phyloP scores from a whole-genome alignment of 1,284 basidiomycete species.

The Sanghuangporus baumii region DNA sequence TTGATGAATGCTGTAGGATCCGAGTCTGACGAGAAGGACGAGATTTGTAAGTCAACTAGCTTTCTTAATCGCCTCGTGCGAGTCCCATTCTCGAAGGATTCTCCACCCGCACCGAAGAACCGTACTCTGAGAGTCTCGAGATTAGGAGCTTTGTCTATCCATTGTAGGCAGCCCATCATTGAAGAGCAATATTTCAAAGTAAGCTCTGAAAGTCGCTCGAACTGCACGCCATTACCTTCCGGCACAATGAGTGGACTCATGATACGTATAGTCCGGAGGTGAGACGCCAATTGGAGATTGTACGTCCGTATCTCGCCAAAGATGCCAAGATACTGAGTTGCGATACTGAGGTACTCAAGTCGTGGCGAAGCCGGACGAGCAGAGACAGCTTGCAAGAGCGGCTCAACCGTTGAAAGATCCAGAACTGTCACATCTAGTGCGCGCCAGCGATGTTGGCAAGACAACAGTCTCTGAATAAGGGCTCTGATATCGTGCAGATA shows the following conservation, averaged over 20 bases:
- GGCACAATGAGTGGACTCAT: slow-evolving; percentile 8
- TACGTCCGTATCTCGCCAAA: slow-evolving; percentile 6
- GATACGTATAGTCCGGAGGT: slow-evolving; percentile 4
- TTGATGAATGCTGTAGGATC: slow-evolving; percentile 7
- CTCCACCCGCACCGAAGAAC: neutral
- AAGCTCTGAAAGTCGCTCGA: slow-evolving; percentile 3
- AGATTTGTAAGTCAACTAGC: neutral
- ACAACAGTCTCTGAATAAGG: slow-evolving; percentile 1
- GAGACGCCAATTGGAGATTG: slow-evolving; percentile 4
- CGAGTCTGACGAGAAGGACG: slow-evolving; percentile 4
- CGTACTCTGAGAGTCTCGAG: slow-evolving; percentile 8
- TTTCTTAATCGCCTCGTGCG: neutral
- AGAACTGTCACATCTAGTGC: slow-evolving; percentile 3
- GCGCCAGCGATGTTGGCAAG: slow-evolving; percentile 6
- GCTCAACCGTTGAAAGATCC: neutral
- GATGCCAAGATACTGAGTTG: slow-evolving; percentile 6
- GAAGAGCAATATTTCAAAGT: slow-evolving; percentile 8
- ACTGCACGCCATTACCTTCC: neutral
- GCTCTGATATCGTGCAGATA: neutral
- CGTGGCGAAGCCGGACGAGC: neutral
- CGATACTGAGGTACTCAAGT: slow-evolving; percentile 5
- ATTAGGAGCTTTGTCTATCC: slow-evolving; percentile 10
- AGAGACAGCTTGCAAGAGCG: slow-evolving; percentile 4
- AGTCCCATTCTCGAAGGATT: neutral
- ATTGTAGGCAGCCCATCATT: slow-evolving; percentile 2